Base-by-base conservation (phyloP, 768 basidiomycete species). In the Gloeostereum incarnatum region DNA sequence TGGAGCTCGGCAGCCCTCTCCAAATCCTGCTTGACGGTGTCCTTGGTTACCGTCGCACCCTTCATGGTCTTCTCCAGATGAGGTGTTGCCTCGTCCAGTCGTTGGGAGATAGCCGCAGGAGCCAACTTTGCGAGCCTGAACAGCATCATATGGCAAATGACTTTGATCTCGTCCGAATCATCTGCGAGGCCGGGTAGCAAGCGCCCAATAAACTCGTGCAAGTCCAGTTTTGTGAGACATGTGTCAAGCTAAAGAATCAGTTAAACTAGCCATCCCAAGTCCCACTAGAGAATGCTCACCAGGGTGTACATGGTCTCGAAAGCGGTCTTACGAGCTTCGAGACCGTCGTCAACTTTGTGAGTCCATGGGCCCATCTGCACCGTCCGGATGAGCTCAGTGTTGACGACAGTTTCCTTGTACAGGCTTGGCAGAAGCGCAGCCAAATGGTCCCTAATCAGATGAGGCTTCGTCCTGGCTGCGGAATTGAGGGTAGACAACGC, bases 341-440 rank as follows among this genome's bases (percentile, higher is more conserved):
- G 69, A 34, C 96, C 96, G 46, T 98, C 93, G 50, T 99, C 96
- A 37, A 96, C 89, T 55, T 87, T 91, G 61, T 94, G 90, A 19
- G 83, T 87, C 91, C 91, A 96, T 2, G 92, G 91, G 16, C 92
- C 91, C 92, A 96, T 96, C 53, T 91, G 88, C 9, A 96, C 91
- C 1, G 85, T 88, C 21, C 86, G 78, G 52, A 94, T 81, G 42
- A 92, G 76, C 2, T 80, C 71, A 2, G 74, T 69, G 45, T 88
- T 90, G 54, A 92, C 62, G 25, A 69, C 53, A 0, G 93, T 96
- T 62, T 97, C 90, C 25, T 75, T 69, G 60, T 96, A 97, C 19
- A 99, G 65, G 40, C 71, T 74, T 1, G 92, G 91, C 33, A 96
- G 65, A 4, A 99, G 69, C 0, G 69, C 53, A 6, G 68, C 55